phyloP scores from a whole-genome alignment of 768 basidiomycete species.

The Leccinum incarnatum region DNA sequence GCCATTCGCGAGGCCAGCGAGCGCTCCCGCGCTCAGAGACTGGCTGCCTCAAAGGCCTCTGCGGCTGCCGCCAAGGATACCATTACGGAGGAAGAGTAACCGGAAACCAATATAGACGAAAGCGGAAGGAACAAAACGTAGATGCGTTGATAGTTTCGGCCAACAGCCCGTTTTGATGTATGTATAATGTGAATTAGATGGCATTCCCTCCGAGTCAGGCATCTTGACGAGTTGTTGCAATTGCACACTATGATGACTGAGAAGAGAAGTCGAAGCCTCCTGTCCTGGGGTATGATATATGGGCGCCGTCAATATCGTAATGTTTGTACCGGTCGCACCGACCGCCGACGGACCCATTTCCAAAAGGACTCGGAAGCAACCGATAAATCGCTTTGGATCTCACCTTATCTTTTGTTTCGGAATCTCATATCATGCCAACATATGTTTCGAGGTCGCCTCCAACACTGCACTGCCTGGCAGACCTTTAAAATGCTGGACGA shows the following conservation, averaged over 20 bases:
- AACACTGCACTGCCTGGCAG: slow-evolving; percentile 29
- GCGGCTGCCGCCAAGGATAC: slow-evolving; percentile 25
- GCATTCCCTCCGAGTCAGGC: neutral
- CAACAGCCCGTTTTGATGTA: neutral
- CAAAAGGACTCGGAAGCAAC: slow-evolving; percentile 40
- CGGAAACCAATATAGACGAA: neutral
- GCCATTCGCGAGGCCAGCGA: slow-evolving; percentile 83
- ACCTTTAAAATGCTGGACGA: slow-evolving; percentile 37
- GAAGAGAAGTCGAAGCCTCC: slow-evolving; percentile 39
- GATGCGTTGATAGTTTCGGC: slow-evolving; percentile 2
- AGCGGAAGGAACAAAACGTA: neutral
- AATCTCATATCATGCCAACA: slow-evolving; percentile 44
- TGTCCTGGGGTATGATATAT: slow-evolving; percentile 34
- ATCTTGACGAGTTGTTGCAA: neutral
- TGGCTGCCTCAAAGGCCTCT: slow-evolving; percentile 36
- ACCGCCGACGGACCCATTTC: slow-evolving; percentile 22
- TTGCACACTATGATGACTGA: neutral
- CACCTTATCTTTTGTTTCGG: slow-evolving; percentile 50
- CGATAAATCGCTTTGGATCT: slow-evolving; percentile 46
- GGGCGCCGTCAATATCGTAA: slow-evolving; percentile 1
- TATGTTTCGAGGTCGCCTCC: slow-evolving; percentile 32
- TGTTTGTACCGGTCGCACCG: slow-evolving; percentile 3
- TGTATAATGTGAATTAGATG: neutral
- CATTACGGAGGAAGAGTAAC: slow-evolving; percentile 28
- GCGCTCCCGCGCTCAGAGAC: slow-evolving; percentile 50